Conservation (phyloP, 2,329 filamentous ascomycete species). For the Neopestalotiopsis rosae region DNA sequence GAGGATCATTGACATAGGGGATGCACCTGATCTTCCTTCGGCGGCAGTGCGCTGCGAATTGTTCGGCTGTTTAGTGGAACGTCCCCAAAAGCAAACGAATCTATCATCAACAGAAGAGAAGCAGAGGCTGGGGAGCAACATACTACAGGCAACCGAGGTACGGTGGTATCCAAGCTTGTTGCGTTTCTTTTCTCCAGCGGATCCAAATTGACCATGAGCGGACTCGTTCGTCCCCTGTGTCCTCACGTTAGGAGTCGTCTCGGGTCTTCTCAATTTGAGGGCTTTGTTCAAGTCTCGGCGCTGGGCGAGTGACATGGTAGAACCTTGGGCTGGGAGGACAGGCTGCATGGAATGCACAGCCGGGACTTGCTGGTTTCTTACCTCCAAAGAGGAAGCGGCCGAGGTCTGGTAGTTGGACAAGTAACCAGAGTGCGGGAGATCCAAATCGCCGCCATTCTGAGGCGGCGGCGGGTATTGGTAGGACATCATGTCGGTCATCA, state of each 20-base stretch:
- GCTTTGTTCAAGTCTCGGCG: slow-evolving; percentile 44
- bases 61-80: slow-evolving; percentile 17
- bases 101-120: slow-evolving; percentile 4
- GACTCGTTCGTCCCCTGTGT: slow-evolving; percentile 44
- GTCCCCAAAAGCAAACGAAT: neutral
- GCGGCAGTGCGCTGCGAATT: slow-evolving; percentile 78
- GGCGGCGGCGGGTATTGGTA: slow-evolving; percentile 54
- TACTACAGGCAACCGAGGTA: slow-evolving; percentile 94
- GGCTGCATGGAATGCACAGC: slow-evolving; percentile 22
- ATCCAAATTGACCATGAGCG: slow-evolving; percentile 40
- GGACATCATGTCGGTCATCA: slow-evolving; percentile 52
- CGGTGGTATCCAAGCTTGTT: slow-evolving; percentile 97
- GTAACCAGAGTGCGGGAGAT: slow-evolving; percentile 46
- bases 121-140: slow-evolving; percentile 48
- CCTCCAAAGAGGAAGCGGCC: slow-evolving; percentile 35
- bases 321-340: slow-evolving; percentile 36
- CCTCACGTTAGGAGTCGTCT: slow-evolving; percentile 55
- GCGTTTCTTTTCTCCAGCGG: slow-evolving; percentile 62
- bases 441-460: slow-evolving; percentile 47
- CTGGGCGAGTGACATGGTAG: slow-evolving; percentile 39
- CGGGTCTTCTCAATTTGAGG: slow-evolving; percentile 52
- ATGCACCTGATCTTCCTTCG: slow-evolving; percentile 93
- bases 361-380: slow-evolving; percentile 35
- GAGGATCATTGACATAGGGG: slow-evolving; percentile 71
- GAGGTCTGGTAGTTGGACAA: slow-evolving; percentile 34